Evolutionary conservation across 1,284 basidiomycete species (phyloP).

Genomic region (Ganoderma lingzhi): DNA sequence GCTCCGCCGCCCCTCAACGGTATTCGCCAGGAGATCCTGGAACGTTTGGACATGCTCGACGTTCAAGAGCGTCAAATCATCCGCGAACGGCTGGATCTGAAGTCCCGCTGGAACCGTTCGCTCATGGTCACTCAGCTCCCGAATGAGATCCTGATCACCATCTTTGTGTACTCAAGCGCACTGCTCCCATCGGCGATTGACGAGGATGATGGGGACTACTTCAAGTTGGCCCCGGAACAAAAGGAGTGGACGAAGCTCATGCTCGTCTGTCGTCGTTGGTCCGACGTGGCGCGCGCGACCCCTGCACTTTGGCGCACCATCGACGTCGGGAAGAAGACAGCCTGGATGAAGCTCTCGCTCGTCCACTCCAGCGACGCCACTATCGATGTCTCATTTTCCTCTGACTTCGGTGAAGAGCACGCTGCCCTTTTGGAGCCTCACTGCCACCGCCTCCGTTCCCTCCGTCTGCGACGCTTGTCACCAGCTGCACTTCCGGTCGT

Average conservation of each 20-base stretch:
- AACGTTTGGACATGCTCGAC: background rate
- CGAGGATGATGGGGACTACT: background rate
- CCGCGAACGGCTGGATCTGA: background rate
- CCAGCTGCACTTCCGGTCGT: background rate
- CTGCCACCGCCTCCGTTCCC: background rate
- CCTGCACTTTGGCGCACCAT: background rate
- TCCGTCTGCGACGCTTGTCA: background rate
- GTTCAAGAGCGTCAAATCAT: background rate
- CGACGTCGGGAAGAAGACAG: background rate
- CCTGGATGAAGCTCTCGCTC: background rate
- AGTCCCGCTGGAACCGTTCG: background rate
- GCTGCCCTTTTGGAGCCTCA: background rate
- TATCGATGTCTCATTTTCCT: background rate
- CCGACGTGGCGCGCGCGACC: background rate
- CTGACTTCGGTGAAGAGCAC: background rate
- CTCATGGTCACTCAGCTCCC: background rate
- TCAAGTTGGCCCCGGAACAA: background rate
- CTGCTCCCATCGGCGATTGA: background rate
- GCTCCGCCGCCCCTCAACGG: background rate
- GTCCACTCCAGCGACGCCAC: background rate
- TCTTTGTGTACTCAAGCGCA: background rate
- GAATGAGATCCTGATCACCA: background rate
- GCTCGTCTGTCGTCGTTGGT: slow-evolving; percentile 6
- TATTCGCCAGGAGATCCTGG: background rate
- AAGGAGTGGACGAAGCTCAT: background rate